These are phyloP conservation scores for Drosera spatulata DNA, from an alignment of 179 eudicot genomes.

Conservation along the genomic window DNA sequence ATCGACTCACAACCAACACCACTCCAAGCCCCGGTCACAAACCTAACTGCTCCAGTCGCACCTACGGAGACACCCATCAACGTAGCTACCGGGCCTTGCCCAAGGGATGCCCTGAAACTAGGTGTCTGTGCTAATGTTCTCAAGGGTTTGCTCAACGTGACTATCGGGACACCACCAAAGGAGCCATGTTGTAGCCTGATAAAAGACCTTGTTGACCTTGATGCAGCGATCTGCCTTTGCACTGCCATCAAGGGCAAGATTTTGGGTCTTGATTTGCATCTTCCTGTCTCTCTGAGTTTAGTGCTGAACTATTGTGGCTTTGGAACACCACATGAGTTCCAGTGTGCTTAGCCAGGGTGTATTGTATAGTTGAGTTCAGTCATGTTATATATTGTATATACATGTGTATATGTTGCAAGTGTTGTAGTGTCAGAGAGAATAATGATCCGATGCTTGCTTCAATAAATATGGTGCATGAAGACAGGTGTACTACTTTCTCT, in stretches of 20 bases:
- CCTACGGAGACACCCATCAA: too few species aligned
- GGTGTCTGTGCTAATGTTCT: conserved; percentile 25
- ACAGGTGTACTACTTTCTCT: too few species aligned
- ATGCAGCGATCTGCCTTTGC: conserved; percentile 12
- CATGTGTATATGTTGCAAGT: too few species aligned
- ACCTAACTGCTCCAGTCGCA: too few species aligned
- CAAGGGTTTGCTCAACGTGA: conserved; percentile 5
- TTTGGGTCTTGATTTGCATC: conserved; percentile 21
- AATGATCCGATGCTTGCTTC: too few species aligned
- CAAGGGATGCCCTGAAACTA: conserved; percentile 20
- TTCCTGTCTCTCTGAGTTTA: conserved; percentile 20
- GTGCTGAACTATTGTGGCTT: conserved; percentile 10
- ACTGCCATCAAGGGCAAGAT: conserved; percentile 13
- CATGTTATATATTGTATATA: too few species aligned
- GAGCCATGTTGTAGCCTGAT: conserved; percentile 7
- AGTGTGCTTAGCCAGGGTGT: conserved; percentile 5
- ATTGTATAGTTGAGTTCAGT: too few species aligned
- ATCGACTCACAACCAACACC: too few species aligned
- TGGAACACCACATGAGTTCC: conserved; percentile 9
- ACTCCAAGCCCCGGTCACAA: too few species aligned
- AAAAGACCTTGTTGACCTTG: conserved; percentile 5
- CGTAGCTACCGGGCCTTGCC: conserved; percentile 11
- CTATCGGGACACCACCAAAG: conserved; percentile 17
- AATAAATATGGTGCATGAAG: too few species aligned
- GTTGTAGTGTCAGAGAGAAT: too few species aligned